Conservation (phyloP, 108 stramenopile genomes). For the Asterionellopsis glacialis region DNA sequence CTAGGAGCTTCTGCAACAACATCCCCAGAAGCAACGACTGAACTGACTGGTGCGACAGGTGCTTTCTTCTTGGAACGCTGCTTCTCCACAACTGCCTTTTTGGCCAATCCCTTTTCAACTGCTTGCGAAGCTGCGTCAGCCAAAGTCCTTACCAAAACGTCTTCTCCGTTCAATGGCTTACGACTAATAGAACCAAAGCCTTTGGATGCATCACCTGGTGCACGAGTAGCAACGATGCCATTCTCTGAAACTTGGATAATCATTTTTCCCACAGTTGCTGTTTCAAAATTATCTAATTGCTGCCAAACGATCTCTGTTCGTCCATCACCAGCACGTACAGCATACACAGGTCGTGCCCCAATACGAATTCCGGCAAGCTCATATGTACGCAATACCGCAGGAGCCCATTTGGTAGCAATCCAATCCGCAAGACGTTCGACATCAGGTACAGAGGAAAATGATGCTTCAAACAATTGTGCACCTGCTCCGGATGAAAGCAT, state of each 20-base stretch:
- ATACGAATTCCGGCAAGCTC: slow-evolving; percentile 79
- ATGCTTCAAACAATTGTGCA: slow-evolving; percentile 43
- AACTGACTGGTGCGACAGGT: slow-evolving; percentile 20
- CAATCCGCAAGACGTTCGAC: slow-evolving; percentile 66
- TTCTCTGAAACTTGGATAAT: slow-evolving; percentile 39
- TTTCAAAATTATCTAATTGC: slow-evolving; percentile 59
- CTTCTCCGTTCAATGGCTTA: slow-evolving; percentile 66
- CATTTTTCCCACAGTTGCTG: slow-evolving; percentile 65
- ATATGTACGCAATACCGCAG: slow-evolving; percentile 70
- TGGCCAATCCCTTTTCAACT: slow-evolving; percentile 80
- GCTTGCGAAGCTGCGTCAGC: slow-evolving; percentile 78
- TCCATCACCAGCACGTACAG: slow-evolving; percentile 27
- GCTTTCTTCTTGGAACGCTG: slow-evolving; percentile 25
- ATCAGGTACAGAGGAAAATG: slow-evolving; percentile 54
- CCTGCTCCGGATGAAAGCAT: slow-evolving; percentile 22
- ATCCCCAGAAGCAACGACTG: slow-evolving; percentile 8
- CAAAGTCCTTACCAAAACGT: slow-evolving; percentile 61
- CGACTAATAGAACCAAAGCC: slow-evolving; percentile 58
- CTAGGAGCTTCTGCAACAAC: neutral
- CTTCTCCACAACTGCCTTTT: slow-evolving; percentile 30
- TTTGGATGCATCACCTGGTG: slow-evolving; percentile 50
- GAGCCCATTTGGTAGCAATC: slow-evolving; percentile 84
- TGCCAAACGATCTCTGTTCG: slow-evolving; percentile 70
- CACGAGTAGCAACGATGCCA: slow-evolving; percentile 55
- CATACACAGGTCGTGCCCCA: slow-evolving; percentile 68